phyloP scores from a whole-genome alignment of 2,329 filamentous ascomycete genomes.

The Elsinoe australis region DNA sequence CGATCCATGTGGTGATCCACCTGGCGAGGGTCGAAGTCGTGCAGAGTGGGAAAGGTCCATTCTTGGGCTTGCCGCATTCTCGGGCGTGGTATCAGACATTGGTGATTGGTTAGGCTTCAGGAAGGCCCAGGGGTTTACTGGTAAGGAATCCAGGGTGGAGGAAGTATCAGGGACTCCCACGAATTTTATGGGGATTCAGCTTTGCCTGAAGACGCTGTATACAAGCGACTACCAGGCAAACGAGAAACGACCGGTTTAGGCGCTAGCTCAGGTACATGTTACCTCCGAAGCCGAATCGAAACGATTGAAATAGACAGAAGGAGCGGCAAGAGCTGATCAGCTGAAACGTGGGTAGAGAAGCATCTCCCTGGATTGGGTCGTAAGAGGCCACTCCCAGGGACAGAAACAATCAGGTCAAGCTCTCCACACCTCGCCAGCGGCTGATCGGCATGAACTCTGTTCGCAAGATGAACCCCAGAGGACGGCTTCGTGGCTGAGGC shows the following conservation, averaged over 20 bases:
- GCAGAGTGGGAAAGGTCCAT: not conserved
- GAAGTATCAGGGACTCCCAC: not conserved
- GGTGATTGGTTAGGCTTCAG: constrained; percentile 19
- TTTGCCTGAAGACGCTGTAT: constrained; percentile 5
- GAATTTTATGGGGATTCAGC: not conserved
- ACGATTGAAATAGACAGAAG: not conserved
- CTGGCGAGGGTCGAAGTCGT: constrained; percentile 4
- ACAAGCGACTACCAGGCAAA: too few species aligned
- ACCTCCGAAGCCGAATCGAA: not conserved
- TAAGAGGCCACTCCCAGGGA: not conserved
- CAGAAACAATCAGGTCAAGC: constrained; percentile 4
- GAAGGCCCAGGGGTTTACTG: constrained; percentile 29
- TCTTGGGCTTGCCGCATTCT: not conserved
- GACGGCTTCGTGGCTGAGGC: not conserved
- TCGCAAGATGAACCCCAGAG: too few species aligned
- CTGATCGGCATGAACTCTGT: not conserved
- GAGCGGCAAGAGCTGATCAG: not conserved
- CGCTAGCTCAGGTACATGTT: too few species aligned
- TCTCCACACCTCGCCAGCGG: constrained; percentile 11
- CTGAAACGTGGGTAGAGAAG: not conserved
- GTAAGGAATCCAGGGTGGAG: constrained; percentile 30
- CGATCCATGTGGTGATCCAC: constrained; percentile 19
- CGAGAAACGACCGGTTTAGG: too few species aligned
- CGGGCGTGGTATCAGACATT: not conserved
- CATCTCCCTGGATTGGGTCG: not conserved